Conservation (phyloP, 352 stramenopile genomes). For the Phytopythium chamaehyphon region DNA sequence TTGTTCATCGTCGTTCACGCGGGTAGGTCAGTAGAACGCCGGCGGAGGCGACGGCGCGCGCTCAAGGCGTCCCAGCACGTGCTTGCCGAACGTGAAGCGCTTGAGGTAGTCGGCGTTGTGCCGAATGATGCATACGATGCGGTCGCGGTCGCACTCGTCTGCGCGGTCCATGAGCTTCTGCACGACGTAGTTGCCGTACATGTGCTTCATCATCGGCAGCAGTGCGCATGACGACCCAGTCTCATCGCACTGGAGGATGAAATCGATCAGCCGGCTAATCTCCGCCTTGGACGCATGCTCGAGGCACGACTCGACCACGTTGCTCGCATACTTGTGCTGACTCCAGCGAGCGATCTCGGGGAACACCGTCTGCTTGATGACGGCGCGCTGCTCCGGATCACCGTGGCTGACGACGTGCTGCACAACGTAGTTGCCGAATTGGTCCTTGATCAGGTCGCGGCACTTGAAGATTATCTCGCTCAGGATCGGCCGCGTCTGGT, state of each 20-base stretch:
- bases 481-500: conserved; percentile 91
- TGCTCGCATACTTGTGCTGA: conserved; percentile 95
- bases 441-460: conserved; percentile 89
- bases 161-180: conserved; percentile 94
- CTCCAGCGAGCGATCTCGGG: conserved; percentile 89
- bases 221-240: conserved; percentile 66
- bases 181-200: conserved; percentile 96
- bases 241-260: conserved; percentile 75
- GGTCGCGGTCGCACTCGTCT: conserved; percentile 75
- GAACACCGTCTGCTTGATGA: conserved; percentile 85
- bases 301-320: conserved; percentile 95
- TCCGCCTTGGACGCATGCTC: conserved; percentile 84
- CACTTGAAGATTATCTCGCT: conserved; percentile 92
- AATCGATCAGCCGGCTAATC: conserved; percentile 73
- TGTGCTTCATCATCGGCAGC: conserved; percentile 95
- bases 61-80: conserved; percentile 78
- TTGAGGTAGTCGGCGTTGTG: conserved; percentile 90
- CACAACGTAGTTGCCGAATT: conserved; percentile 99
- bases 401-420: conserved; percentile 97
- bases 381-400: conserved; percentile 65
- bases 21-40: conserved; percentile 23
- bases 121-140: conserved; percentile 89
- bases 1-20: not conserved
- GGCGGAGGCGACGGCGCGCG: conserved; percentile 17
- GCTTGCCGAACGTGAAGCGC: conserved; percentile 91